phyloP scores from a whole-genome alignment of 1,284 basidiomycete genomes.

The Heliocybe sulcata region DNA sequence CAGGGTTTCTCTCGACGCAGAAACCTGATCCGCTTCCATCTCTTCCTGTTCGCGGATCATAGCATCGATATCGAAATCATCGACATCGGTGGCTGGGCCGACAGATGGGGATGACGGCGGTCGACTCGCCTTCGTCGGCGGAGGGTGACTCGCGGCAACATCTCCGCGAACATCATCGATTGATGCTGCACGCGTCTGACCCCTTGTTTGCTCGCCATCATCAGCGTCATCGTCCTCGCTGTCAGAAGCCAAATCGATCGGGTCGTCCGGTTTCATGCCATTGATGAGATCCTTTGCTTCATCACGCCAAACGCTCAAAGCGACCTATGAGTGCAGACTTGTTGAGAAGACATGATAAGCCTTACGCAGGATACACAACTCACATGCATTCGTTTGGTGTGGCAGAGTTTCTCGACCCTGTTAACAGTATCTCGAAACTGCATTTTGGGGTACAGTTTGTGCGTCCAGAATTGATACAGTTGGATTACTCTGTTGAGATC shows the following conservation, averaged over 20 bases:
- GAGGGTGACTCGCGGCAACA: constrained; percentile 14
- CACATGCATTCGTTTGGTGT: constrained; percentile 79
- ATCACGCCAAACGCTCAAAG: constrained; percentile 69
- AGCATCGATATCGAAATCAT: constrained; percentile 50
- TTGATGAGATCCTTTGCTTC: constrained; percentile 51
- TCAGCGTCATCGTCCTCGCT: constrained; percentile 9
- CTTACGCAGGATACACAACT: constrained; percentile 16
- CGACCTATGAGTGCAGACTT: constrained; percentile 35
- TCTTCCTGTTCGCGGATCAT: constrained; percentile 42
- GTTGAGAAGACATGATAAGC: not conserved
- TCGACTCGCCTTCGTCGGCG: constrained; percentile 30
- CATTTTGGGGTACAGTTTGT: constrained; percentile 82
- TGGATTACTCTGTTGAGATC: constrained; percentile 77
- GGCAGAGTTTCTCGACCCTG: constrained; percentile 81
- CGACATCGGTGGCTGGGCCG: constrained; percentile 26
- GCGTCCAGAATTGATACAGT: constrained; percentile 89
- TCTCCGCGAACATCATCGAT: constrained; percentile 5
- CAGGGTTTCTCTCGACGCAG: constrained; percentile 6
- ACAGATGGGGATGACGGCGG: constrained; percentile 40
- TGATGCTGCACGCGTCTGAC: constrained; percentile 1
- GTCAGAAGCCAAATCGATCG: constrained; percentile 22
- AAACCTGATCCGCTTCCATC: constrained; percentile 15
- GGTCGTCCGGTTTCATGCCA: constrained; percentile 23
- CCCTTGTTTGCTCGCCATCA: not conserved
- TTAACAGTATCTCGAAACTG: constrained; percentile 80